Evolutionary conservation across 208 protist species (phyloP).

Genomic region (Kentomonas sorsogonicus): DNA sequence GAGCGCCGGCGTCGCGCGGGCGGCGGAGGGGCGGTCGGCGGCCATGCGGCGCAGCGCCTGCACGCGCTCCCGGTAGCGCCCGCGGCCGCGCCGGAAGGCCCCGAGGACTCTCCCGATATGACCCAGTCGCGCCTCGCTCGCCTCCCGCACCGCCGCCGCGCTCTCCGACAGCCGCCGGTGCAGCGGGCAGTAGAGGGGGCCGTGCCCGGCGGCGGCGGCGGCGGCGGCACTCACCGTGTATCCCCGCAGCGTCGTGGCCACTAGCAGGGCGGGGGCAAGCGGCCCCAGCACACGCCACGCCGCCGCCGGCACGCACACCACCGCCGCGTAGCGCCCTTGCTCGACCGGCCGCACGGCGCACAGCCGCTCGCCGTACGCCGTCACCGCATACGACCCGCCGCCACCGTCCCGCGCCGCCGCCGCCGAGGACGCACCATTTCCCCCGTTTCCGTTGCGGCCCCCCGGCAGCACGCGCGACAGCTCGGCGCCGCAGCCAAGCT

Average conservation of each 20-base stretch:
- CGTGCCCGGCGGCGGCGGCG: conserved; percentile 12
- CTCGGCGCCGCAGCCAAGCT: conserved; percentile 20
- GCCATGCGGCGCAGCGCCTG: conserved; percentile 23
- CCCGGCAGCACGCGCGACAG: conserved; percentile 1
- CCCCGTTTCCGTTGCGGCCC: background rate
- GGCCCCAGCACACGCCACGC: conserved; percentile 40
- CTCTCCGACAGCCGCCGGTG: conserved; percentile 32
- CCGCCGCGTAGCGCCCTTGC: conserved; percentile 30
- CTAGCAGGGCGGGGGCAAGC: conserved; percentile 21
- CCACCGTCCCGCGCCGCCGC: too few species aligned
- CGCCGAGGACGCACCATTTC: too few species aligned
- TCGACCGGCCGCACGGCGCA: conserved; percentile 48
- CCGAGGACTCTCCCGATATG: background rate
- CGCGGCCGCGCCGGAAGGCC: background rate
- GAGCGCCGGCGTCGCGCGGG: conserved; percentile 23
- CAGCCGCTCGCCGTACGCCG: conserved; percentile 23
- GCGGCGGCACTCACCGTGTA: conserved; percentile 19
- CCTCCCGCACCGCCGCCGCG: conserved; percentile 23
- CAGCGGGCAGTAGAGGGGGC: conserved; percentile 37
- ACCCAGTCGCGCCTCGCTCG: conserved; percentile 21
- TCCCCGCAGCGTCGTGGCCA: conserved; percentile 39
- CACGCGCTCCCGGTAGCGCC: conserved; percentile 4
- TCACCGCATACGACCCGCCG: conserved; percentile 14
- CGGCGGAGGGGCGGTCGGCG: conserved; percentile 21
- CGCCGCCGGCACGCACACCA: conserved; percentile 25